Evolutionary conservation across 306 rosid genomes (phyloP).

Genomic region (Pyrus betulifolia): DNA sequence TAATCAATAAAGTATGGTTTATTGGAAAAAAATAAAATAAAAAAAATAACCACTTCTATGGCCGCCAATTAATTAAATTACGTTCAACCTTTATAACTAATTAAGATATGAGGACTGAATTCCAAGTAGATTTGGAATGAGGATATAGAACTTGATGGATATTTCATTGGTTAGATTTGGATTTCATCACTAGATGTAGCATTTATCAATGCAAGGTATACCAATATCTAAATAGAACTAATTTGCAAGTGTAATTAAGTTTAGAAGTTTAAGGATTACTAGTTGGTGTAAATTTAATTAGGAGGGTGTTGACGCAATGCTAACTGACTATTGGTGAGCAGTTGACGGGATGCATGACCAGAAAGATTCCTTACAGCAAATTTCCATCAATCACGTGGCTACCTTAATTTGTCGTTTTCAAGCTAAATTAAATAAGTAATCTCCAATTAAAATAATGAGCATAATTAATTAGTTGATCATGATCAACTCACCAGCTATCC

Average conservation of each 20-base stretch:
- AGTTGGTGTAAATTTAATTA: background rate
- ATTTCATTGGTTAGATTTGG: constrained; percentile 1
- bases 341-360: constrained; percentile 11
- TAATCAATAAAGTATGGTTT: background rate
- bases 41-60: background rate
- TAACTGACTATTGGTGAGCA: background rate
- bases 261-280: background rate
- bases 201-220: background rate
- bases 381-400: constrained; percentile 23
- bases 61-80: background rate
- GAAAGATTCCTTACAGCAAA: constrained; percentile 32
- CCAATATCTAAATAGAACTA: background rate
- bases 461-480: background rate
- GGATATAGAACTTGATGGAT: background rate
- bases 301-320: background rate
- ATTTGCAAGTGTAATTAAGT: background rate
- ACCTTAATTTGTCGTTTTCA: constrained; percentile 34
- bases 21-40: no score
- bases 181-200: background rate
- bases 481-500: background rate
- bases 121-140: background rate
- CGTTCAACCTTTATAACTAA: background rate
- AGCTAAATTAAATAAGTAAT: background rate
- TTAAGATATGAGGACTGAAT: background rate
- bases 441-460: background rate